Conservation (phyloP, 1,284 basidiomycete genomes). For the Mycosarcoma mackinlayi region DNA sequence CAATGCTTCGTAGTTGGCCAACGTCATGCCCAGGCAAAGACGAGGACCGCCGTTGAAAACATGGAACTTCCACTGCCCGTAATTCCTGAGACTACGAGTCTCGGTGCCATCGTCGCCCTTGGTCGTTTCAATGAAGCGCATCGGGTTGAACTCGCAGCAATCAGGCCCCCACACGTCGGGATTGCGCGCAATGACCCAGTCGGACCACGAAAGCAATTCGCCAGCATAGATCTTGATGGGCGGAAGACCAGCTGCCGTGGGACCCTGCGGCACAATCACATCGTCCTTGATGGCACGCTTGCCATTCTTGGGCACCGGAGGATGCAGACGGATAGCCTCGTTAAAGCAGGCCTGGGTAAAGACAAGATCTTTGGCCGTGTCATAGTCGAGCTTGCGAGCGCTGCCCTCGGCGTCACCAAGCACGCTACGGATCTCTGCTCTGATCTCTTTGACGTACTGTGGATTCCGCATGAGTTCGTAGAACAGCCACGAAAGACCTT, state of each 20-base stretch:
- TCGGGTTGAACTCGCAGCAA: conserved; percentile 52
- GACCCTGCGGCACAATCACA: conserved; percentile 51
- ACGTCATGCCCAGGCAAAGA: conserved; percentile 59
- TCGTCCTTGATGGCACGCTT: conserved; percentile 57
- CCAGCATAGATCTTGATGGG: conserved; percentile 51
- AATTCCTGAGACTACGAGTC: conserved; percentile 30
- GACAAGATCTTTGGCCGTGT: conserved; percentile 50
- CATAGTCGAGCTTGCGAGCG: conserved; percentile 47
- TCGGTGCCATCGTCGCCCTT: conserved; percentile 28
- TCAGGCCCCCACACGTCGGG: conserved; percentile 58
- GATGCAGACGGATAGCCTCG: conserved; percentile 56
- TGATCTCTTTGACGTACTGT: conserved; percentile 46
- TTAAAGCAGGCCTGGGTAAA: conserved; percentile 57
- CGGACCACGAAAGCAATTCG: conserved; percentile 55
- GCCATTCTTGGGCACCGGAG: conserved; percentile 58
- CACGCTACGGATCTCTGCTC: conserved; percentile 38
- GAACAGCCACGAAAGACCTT: conserved; percentile 56
- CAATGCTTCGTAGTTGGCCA: conserved; percentile 58
- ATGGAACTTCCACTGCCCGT: conserved; percentile 59
- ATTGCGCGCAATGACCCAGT: conserved; percentile 60
- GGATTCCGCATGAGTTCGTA: conserved; percentile 53
- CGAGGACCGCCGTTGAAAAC: conserved; percentile 59
- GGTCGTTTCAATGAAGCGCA: conserved; percentile 49
- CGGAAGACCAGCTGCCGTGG: conserved; percentile 49
- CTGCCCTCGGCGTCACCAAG: conserved; percentile 33